A percentile compares a stretch with the other conserved stretches of the same genome.
Evolutionary conservation across 352 stramenopile species (phyloP).

Genomic region (Phytophthora sansomeana): DNA sequence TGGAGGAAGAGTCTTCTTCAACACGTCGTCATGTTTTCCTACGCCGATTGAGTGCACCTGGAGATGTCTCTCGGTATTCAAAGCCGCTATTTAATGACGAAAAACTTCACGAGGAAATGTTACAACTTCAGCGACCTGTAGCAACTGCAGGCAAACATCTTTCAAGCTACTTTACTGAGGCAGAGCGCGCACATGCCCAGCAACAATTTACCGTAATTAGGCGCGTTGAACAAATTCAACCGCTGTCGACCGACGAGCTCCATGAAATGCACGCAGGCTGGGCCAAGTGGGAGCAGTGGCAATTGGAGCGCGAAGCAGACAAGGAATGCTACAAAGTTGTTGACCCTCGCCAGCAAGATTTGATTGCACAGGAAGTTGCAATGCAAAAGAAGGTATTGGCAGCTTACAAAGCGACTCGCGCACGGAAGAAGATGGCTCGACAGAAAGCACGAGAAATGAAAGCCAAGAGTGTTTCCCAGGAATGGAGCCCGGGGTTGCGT

Average conservation of each 20-base stretch:
- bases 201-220: conserved; percentile 58
- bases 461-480: conserved; percentile 31
- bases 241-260: conserved; percentile 44
- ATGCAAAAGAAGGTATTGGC: conserved; percentile 78
- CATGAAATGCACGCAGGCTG: conserved; percentile 50
- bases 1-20: neutral
- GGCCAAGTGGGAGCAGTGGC: conserved; percentile 57
- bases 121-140: conserved; percentile 45
- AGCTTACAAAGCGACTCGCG: conserved; percentile 69
- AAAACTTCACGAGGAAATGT: conserved; percentile 45
- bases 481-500: conserved; percentile 22
- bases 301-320: conserved; percentile 56
- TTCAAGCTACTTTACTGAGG: conserved; percentile 37
- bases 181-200: conserved; percentile 6
- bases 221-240: conserved; percentile 53
- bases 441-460: conserved; percentile 62
- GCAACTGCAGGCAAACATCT: conserved; percentile 59
- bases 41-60: conserved; percentile 26
- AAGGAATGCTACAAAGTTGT: conserved; percentile 75
- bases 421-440: conserved; percentile 66
- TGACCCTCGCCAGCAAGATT: conserved; percentile 62
- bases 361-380: conserved; percentile 51
- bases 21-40: conserved; percentile 28
- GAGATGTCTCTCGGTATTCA: conserved; percentile 1
- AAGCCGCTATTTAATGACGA: conserved; percentile 49